phyloP scores from a whole-genome alignment of 2,329 filamentous ascomycete species.

The Fusarium pseudonygamai region DNA sequence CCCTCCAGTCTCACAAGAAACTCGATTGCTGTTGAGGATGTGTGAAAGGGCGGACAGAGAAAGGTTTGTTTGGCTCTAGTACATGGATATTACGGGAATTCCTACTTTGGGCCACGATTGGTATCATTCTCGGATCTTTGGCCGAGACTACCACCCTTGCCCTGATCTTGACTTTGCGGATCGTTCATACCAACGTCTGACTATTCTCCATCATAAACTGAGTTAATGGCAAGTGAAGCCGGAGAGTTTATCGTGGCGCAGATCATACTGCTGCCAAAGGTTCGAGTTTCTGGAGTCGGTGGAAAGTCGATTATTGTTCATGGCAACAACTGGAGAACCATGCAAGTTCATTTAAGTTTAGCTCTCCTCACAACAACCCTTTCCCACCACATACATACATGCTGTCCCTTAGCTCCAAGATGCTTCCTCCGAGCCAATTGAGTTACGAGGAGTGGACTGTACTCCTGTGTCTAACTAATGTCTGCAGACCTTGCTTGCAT shows the following conservation, averaged over 20 bases:
- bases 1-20: background rate
- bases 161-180: background rate
- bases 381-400: constrained; percentile 12
- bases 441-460: background rate
- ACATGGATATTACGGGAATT: background rate
- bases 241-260: background rate
- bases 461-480: background rate
- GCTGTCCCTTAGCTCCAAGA: background rate
- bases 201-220: background rate
- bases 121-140: background rate
- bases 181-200: background rate
- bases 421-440: constrained; percentile 8
- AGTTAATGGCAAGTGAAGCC: background rate
- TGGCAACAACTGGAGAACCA: constrained; percentile 8
- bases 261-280: background rate
- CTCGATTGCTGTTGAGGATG: background rate
- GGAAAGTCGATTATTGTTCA: background rate
- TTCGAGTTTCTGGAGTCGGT: background rate
- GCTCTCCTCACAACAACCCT: constrained; percentile 21
- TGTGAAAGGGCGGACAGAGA: background rate
- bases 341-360: constrained; percentile 19
- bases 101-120: background rate
- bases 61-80: background rate
- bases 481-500: constrained; percentile 18
- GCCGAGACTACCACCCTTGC: background rate